phyloP scores from a whole-genome alignment of 2,329 filamentous ascomycete species.

The Coniosporium tulheliwenetii region DNA sequence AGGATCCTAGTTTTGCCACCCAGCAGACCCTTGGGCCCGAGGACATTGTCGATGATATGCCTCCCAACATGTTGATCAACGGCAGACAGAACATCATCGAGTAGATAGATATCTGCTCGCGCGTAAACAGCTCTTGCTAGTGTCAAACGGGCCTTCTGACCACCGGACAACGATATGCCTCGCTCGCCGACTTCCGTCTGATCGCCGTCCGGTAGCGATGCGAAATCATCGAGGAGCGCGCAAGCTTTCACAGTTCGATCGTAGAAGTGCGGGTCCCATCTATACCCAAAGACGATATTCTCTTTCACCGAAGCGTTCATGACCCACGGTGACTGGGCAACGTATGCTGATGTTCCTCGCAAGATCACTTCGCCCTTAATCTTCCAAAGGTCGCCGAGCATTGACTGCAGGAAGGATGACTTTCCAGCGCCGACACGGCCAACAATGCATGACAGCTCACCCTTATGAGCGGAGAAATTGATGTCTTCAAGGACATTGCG shows the following conservation, averaged over 20 bases:
- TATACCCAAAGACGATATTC: constrained; percentile 92
- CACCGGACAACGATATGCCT: constrained; percentile 88
- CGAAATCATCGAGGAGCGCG: constrained; percentile 79
- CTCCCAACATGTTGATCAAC: constrained; percentile 97
- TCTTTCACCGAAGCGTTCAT: constrained; percentile 97
- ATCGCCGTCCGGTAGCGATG: constrained; percentile 84
- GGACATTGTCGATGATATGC: constrained; percentile 86
- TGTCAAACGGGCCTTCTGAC: constrained; percentile 87
- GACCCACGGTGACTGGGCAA: constrained; percentile 86
- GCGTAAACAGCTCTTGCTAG: constrained; percentile 91
- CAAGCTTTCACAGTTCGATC: constrained; percentile 85
- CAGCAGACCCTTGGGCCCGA: constrained; percentile 72
- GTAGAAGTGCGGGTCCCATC: constrained; percentile 87
- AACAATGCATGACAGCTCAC: constrained; percentile 83
- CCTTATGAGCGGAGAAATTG: constrained; percentile 78
- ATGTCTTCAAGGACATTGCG: constrained; percentile 61
- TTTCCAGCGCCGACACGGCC: constrained; percentile 92
- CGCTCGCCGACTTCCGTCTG: constrained; percentile 94
- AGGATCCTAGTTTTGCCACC: constrained; percentile 78
- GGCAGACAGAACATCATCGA: constrained; percentile 88
- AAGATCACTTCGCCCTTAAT: constrained; percentile 68
- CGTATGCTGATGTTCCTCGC: constrained; percentile 74
- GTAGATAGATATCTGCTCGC: constrained; percentile 84
- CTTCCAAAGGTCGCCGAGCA: constrained; percentile 89
- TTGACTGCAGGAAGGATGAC: constrained; percentile 75